Evolutionary conservation across 2,329 filamentous ascomycete genomes (phyloP).

Genomic region (Aureobasidium sp.): DNA sequence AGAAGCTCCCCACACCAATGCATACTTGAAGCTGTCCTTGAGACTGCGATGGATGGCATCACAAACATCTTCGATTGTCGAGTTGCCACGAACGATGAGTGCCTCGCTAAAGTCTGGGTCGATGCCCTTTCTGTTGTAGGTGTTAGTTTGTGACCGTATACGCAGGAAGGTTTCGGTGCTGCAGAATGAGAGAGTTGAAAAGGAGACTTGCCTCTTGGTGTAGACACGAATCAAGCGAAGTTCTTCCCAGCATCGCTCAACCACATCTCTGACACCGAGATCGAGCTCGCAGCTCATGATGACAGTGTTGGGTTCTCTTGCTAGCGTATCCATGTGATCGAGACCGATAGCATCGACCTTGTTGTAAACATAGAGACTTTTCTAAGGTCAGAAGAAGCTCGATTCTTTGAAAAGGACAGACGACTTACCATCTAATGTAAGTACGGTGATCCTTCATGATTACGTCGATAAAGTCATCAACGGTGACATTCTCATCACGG

Average conservation of each 20-base stretch:
- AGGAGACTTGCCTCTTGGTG: conserved; percentile 58
- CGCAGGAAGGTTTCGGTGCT: background rate
- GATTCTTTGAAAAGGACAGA: background rate
- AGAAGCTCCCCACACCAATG: conserved; percentile 93
- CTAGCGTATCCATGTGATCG: conserved; percentile 85
- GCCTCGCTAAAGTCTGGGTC: conserved; percentile 88
- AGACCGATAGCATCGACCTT: conserved; percentile 95
- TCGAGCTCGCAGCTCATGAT: conserved; percentile 98
- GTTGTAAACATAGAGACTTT: conserved; percentile 93
- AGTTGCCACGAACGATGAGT: conserved; percentile 80
- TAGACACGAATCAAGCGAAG: conserved; percentile 84
- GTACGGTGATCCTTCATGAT: conserved; percentile 99
- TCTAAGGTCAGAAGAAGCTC: conserved; percentile 25
- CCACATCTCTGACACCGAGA: conserved; percentile 83
- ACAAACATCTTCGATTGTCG: conserved; percentile 92
- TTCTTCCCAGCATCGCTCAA: conserved; percentile 93
- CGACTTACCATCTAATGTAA: conserved; percentile 66
- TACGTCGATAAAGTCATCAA: conserved; percentile 97
- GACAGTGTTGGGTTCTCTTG: conserved; percentile 83
- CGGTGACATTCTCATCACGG: conserved; percentile 85
- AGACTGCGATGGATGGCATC: conserved; percentile 87
- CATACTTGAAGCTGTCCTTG: conserved; percentile 99
- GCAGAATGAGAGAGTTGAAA: background rate
- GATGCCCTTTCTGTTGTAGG: conserved; percentile 59
- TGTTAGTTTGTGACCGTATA: conserved; percentile 13